Base-by-base conservation (phyloP, 495 filamentous ascomycete genomes). In the Halenospora varia region DNA sequence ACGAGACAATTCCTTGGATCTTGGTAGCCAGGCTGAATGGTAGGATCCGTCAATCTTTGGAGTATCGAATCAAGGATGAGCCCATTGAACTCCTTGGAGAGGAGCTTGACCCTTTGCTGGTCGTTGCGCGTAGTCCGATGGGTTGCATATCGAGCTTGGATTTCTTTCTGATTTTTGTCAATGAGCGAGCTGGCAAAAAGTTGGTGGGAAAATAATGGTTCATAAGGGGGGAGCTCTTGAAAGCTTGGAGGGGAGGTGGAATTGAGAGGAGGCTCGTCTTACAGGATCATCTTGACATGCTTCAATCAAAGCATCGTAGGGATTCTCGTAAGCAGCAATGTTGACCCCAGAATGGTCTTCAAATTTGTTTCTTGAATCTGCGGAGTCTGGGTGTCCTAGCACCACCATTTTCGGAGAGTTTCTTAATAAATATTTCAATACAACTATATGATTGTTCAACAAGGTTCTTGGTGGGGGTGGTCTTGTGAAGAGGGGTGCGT, bases 1-100 rank as follows among this genome's bases (percentile, higher is more conserved):
- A 87, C 87, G 11, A 97, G 75, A 65, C 91, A 96, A 62, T 96
- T 74, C 40, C 92, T 78, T 15, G 82, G 79, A 63, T 97, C 92
- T 61, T 68, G 65, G 66, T 86, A 90, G 1, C 75, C 77, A 26
- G 88, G 82, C 59, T 90, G 80, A 40, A 84, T 73, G 0, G 70
- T 66, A 1, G 76, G 81, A 57, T 82, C 76, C 56, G 77, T 75
- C 25, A 97, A 69, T 51, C 86, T 84, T 11, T 81, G 70, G 2
- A 98, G 75, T 42, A 89, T 84, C 0, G 84, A 83, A 63, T 98
- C 94, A 44, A 91, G 76, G 19, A 78, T 83, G 69, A 92, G 79
- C 48, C 86, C 88, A 0, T 67, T 57, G 56, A 94, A 96, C n/a
- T 83, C 79, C 1, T 76, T 61, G 9, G 84, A 74, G 2, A 92